Percentiles rank a stretch among this genome's conserved stretches.
Evolutionary conservation across 345 rosid species (phyloP).

Genomic region (Eutrema japonicum): DNA sequence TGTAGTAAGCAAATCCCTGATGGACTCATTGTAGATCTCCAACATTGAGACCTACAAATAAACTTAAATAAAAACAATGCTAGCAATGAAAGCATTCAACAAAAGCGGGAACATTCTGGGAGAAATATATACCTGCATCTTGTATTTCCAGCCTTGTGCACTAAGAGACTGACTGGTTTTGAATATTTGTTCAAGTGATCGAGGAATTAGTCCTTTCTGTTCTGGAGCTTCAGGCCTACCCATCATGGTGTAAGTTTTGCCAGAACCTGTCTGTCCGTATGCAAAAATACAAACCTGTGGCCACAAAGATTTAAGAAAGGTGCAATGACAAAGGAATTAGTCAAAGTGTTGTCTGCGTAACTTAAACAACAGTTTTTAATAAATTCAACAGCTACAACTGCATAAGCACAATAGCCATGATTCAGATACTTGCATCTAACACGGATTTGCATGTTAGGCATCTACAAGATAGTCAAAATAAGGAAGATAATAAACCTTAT

Average conservation of each 20-base stretch:
- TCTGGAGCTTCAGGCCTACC: conserved; percentile 72
- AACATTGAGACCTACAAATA: conserved; percentile 80
- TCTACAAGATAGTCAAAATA: neutral
- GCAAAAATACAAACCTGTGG: conserved; percentile 92
- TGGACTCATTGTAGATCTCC: conserved; percentile 92
- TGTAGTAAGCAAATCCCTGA: conserved; percentile 74
- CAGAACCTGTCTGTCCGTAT: conserved; percentile 95
- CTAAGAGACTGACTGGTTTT: conserved; percentile 65
- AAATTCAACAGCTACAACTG: neutral
- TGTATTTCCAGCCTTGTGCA: conserved; percentile 87
- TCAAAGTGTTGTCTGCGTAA: neutral
- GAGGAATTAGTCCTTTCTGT: conserved; percentile 86
- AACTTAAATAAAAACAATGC: neutral
- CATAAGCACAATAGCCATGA: neutral
- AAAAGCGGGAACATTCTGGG: neutral
- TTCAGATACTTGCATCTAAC: conserved; percentile 12
- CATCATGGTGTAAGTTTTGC: conserved; percentile 97
- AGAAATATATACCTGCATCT: conserved; percentile 66
- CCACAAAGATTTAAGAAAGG: neutral
- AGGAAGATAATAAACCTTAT: conserved; percentile 59
- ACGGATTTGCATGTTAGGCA: neutral
- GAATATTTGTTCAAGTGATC: conserved; percentile 84
- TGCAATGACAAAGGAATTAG: neutral
- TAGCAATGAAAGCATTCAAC: conserved; percentile 4
- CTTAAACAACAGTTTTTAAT: neutral